These are phyloP conservation scores for Blastomyces gilchristii DNA, from an alignment of 2,329 filamentous ascomycete species.

Conservation along the genomic window DNA sequence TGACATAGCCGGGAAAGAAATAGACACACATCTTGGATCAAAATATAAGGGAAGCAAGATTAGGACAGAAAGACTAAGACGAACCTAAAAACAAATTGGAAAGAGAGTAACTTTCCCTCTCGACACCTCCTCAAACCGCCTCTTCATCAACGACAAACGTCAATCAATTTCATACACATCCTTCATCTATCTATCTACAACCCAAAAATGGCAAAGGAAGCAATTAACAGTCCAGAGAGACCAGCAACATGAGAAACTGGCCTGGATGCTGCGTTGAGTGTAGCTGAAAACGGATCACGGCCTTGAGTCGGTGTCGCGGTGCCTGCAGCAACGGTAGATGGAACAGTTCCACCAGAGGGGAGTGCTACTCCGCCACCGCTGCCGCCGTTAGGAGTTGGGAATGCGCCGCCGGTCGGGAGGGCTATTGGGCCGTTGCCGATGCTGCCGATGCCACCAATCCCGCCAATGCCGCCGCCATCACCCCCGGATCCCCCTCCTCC, in stretches of 20 bases:
- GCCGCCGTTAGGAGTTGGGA: constrained; percentile 2
- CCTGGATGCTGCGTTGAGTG: constrained; percentile 9
- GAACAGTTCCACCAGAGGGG: neutral
- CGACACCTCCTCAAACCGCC: neutral
- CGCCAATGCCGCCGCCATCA: neutral
- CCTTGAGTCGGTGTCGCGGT: constrained; percentile 4
- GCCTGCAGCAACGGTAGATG: constrained; percentile 1
- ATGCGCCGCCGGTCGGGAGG: constrained; percentile 4
- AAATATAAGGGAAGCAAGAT: neutral
- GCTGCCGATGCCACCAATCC: accelerated
- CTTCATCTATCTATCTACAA: neutral
- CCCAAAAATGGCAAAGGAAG: constrained; percentile 9
- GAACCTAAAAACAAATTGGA: neutral
- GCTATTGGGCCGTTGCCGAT: neutral
- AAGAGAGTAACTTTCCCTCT: neutral
- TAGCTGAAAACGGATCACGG: constrained; percentile 2
- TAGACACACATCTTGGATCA: neutral
- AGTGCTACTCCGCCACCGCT: neutral
- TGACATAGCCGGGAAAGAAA: neutral
- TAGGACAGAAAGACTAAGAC: neutral
- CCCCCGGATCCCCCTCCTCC: constrained; percentile 5
- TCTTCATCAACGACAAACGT: neutral
- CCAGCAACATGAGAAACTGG: constrained; percentile 6
- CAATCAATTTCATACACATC: neutral
- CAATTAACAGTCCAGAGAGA: constrained; percentile 7